These are phyloP conservation scores for Stereum hirsutum DNA, from an alignment of 1,284 basidiomycete genomes.

Conservation along the genomic window DNA sequence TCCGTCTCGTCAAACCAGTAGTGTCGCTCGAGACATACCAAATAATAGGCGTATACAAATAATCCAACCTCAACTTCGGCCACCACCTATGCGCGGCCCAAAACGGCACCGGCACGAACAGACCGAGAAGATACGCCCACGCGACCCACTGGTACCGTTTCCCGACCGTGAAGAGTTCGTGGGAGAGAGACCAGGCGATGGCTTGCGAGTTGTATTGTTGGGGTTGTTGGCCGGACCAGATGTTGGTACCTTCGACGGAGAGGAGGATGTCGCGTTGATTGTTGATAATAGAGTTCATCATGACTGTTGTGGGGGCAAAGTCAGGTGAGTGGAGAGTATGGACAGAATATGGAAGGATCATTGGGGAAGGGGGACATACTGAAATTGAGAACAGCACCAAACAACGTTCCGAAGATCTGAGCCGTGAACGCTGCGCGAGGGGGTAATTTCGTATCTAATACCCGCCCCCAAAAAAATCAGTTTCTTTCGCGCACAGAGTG, in stretches of 20 bases:
- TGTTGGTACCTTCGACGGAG: slow-evolving; percentile 28
- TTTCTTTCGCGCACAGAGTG: too few species aligned
- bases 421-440: slow-evolving; percentile 52
- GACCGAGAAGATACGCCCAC: slow-evolving; percentile 38
- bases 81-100: slow-evolving; percentile 36
- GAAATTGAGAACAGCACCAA: slow-evolving; percentile 25
- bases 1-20: slow-evolving; percentile 3
- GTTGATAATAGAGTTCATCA: slow-evolving; percentile 40
- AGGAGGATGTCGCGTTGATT: slow-evolving; percentile 25
- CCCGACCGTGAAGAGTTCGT: slow-evolving; percentile 19
- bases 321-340: too few species aligned
- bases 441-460: slow-evolving; percentile 52
- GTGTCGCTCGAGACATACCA: slow-evolving; percentile 18
- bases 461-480: slow-evolving; percentile 4
- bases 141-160: slow-evolving; percentile 18
- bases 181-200: slow-evolving; percentile 45
- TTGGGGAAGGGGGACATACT: neutral
- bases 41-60: slow-evolving; percentile 39
- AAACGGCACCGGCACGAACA: slow-evolving; percentile 43
- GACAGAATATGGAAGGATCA: neutral
- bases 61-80: slow-evolving; percentile 34
- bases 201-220: slow-evolving; percentile 37
- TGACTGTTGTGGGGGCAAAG: slow-evolving; percentile 21
- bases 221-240: slow-evolving; percentile 40
- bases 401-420: slow-evolving; percentile 43